phyloP scores from a whole-genome alignment of 768 basidiomycete species.

The Pleurotus tuoliensis region DNA sequence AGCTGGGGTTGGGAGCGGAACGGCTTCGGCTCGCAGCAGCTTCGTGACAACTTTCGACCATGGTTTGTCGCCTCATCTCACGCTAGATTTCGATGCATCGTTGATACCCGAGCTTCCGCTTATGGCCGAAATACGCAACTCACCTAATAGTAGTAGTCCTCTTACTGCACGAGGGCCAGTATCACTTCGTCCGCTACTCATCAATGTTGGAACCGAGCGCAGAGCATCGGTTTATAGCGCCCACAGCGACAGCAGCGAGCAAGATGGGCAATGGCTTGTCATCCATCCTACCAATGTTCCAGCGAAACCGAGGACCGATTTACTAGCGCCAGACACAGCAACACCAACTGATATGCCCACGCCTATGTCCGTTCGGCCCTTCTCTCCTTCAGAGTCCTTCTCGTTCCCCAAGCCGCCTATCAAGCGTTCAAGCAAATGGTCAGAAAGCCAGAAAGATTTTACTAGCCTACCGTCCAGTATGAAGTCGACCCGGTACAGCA shows the following conservation, averaged over 20 bases:
- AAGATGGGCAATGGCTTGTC: constrained; percentile 36
- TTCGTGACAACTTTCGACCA: constrained; percentile 62
- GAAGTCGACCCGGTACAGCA: constrained; percentile 10
- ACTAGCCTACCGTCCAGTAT: constrained; percentile 1
- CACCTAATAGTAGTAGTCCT: constrained; percentile 14
- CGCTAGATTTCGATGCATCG: constrained; percentile 16
- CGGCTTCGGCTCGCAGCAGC: constrained; percentile 47
- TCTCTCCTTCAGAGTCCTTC: constrained; percentile 65
- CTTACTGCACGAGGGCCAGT: constrained; percentile 1
- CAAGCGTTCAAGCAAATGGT: constrained; percentile 18
- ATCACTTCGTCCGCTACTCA: constrained; percentile 7
- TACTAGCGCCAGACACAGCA: constrained; percentile 2
- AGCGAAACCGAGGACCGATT: not conserved
- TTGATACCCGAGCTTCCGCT: constrained; percentile 33
- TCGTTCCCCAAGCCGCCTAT: constrained; percentile 63
- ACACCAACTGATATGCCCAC: constrained; percentile 21
- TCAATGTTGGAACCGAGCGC: constrained; percentile 16
- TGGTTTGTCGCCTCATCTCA: constrained; percentile 22
- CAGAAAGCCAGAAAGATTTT: not conserved
- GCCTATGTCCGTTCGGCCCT: constrained; percentile 62
- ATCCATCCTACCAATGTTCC: constrained; percentile 15
- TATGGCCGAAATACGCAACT: constrained; percentile 50
- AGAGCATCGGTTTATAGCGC: constrained; percentile 38
- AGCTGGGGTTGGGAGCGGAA: constrained; percentile 15
- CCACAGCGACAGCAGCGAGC: constrained; percentile 30